These are phyloP conservation scores for Annulohypoxylon bovei DNA, from an alignment of 495 filamentous ascomycete species.

Conservation along the genomic window DNA sequence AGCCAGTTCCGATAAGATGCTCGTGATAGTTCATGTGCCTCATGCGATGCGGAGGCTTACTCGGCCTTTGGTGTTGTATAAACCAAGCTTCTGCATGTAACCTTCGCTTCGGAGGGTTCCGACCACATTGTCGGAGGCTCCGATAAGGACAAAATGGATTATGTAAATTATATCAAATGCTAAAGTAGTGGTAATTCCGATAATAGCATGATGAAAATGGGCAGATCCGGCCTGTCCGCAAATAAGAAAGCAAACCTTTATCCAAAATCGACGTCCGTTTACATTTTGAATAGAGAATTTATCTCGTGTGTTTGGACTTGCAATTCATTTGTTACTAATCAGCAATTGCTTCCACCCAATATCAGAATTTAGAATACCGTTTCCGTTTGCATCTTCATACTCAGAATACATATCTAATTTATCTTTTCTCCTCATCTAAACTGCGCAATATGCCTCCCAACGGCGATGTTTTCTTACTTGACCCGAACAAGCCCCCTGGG, in stretches of 20 bases:
- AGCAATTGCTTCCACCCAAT: background rate
- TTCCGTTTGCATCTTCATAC: background rate
- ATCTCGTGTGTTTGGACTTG: background rate
- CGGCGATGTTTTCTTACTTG: conserved; percentile 50
- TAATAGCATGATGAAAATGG: background rate
- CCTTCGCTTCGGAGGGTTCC: background rate
- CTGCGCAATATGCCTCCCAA: conserved; percentile 45
- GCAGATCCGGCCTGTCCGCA: background rate
- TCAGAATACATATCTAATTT: background rate
- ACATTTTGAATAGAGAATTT: background rate
- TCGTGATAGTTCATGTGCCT: background rate
- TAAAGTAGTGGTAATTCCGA: background rate
- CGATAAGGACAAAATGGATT: background rate
- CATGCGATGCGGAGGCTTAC: background rate
- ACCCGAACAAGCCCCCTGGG: conserved; percentile 43
- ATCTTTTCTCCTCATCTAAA: background rate
- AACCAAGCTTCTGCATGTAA: background rate
- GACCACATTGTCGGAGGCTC: background rate
- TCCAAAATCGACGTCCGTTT: background rate
- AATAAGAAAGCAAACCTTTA: background rate
- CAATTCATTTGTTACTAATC: background rate
- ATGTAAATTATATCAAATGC: background rate
- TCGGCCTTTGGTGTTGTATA: background rate
- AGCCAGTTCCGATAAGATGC: background rate
- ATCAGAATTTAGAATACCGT: background rate